Conservation (phyloP, 2,329 filamentous ascomycete genomes). For the Verticillium tricorpus region DNA sequence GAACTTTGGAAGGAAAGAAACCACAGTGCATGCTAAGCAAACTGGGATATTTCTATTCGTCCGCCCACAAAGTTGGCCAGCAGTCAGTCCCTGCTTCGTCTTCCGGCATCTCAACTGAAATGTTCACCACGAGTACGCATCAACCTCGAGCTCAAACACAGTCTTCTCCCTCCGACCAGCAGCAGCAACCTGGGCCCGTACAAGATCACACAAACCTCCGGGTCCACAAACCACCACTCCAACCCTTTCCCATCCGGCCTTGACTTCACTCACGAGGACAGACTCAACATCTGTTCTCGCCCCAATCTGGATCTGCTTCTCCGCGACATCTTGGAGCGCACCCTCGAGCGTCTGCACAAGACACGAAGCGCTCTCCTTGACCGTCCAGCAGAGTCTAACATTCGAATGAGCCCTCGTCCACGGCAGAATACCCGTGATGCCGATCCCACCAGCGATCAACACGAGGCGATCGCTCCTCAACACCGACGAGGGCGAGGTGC, state of each 20-base stretch:
- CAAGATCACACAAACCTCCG: constrained; percentile 32
- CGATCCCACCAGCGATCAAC: constrained; percentile 41
- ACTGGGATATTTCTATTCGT: too few relatives aligned
- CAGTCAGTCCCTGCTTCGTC: too few relatives aligned
- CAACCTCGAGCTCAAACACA: neutral
- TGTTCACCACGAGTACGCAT: constrained; percentile 2
- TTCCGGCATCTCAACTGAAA: too few relatives aligned
- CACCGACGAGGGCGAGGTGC: constrained; percentile 19
- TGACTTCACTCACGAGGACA: constrained; percentile 24
- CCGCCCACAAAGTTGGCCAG: too few relatives aligned
- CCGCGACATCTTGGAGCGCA: constrained; percentile 17
- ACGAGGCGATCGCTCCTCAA: constrained; percentile 30
- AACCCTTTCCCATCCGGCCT: constrained; percentile 21
- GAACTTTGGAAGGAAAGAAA: too few relatives aligned
- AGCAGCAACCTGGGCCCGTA: constrained; percentile 22
- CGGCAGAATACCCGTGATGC: constrained; percentile 39
- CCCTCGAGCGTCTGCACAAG: constrained; percentile 24
- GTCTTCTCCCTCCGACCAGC: neutral
- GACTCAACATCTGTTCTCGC: constrained; percentile 24
- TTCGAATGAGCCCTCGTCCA: constrained; percentile 26
- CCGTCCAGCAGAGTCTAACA: constrained; percentile 31
- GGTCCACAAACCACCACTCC: constrained; percentile 38
- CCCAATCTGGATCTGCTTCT: constrained; percentile 31
- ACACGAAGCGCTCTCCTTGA: constrained; percentile 18
- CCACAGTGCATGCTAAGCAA: too few relatives aligned